Base-by-base conservation (phyloP, 331 rosid genomes). In the Malus hybrid region DNA sequence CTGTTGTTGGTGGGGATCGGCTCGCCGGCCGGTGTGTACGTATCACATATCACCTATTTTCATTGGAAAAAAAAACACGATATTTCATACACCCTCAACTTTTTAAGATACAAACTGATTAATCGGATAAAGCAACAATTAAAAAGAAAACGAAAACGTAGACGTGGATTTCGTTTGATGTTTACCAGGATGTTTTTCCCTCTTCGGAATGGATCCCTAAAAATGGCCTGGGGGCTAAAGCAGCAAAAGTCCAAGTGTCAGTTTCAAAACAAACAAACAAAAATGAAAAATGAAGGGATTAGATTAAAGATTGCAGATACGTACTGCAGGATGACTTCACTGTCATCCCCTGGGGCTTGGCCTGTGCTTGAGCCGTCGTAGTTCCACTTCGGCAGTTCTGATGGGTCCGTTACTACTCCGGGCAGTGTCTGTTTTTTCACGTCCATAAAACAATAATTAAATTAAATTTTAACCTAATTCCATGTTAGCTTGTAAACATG, bases 301-400 rank as follows among this genome's bases (percentile, higher is more conserved):
- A 28, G 6, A 11, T 55, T 56, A 5, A 76, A 42, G 3, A 10
- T n/a, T n/a, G 14, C 27, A 59, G 28, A 52, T 31, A 70, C 89
- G 4, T 84, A 86, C 90, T 79, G 28, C 24, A 86, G 10, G 31
- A 86, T 84, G n/a, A 86, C 90, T 81, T 86, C 90, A 48, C 88
- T 83, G 71, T 86, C 54, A 27, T 81, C 83, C 27, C 90, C 90
- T 3, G 90, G 69, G 60, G 90, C 90, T 73, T 86, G 90, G 65
- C 77, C 68, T 0, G 90, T 86, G 77, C 90, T 86, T 33, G 90
- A 86, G 18, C 90, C 90, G 65, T 86, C 90, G 74, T 77, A 86
- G 76, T 86, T 86, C 90, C 90, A 86, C 52, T 66, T 83, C 1
- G 90, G 90, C 0, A 86, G 90, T 62, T 81, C 56, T 52, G 84